Base-by-base conservation (phyloP, 2,329 filamentous ascomycete species). In the Ascochyta lentis region DNA sequence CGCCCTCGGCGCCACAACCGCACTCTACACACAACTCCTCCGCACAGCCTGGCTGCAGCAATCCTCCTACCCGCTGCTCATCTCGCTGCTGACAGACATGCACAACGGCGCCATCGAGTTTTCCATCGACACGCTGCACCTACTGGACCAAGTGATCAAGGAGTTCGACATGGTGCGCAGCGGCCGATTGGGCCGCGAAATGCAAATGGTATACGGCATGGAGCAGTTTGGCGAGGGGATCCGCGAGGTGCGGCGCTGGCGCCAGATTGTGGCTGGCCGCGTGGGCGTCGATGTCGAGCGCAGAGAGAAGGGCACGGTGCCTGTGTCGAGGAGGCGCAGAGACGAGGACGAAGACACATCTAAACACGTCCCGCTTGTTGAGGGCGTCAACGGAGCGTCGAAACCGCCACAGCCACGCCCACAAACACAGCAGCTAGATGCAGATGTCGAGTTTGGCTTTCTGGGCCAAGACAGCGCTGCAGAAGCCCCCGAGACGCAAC, bases 1-100 rank as follows among this genome's bases (percentile, higher is more conserved):
- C 67, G 86, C 91, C 6, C 81, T 94, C 0, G 90, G 89, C 43
- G 87, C 85, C 6, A 87, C 86, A 16, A 89, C 89, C 0, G 78
- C 83, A 0, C 84, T 93, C 38, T 93, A 90, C 78, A 87, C 89
- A 68, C 80, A 85, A 44, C 80, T 92, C 31, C 79, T 91, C 23
- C 74, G 79, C 13, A 81, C 88, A 22, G 79, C 86, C 51, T 91
- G 88, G 85, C 73, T 77, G 31, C 83, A 84, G 10, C 84, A 85
- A 59, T 81, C 84, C 22, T 85, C 91, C 65, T 78, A 85, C 2
- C 60, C 68, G 3, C 79, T 79, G 1, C 83, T 89, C 23, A 74
- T 86, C 45, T 76, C 80, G 4, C 70, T 89, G 1, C 75, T 91
- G 5, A 78, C 82, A 38, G 88, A 91, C 75, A 90, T 91, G 88